These are phyloP conservation scores for Candida maesae DNA, from an alignment of 805 yeast genomes.

Conservation along the genomic window DNA sequence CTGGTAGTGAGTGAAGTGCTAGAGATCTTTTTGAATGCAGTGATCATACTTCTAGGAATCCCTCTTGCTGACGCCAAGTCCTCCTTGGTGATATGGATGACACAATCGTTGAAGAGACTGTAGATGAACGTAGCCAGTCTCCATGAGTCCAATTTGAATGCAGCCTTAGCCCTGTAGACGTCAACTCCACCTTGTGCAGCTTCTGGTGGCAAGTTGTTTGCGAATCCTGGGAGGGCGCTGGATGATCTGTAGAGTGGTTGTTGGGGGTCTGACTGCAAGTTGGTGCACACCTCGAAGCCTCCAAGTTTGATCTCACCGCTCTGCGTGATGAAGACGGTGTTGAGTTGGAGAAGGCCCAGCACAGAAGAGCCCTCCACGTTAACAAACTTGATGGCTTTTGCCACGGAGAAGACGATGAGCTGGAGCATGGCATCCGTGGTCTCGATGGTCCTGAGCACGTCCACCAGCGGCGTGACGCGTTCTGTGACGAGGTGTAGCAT, in stretches of 20 bases:
- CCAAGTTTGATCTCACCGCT: constrained; percentile 82
- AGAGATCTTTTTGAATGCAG: constrained; percentile 39
- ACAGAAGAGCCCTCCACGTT: constrained; percentile 52
- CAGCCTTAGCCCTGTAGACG: constrained; percentile 29
- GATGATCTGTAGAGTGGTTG: constrained; percentile 34
- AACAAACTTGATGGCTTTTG: constrained; percentile 52
- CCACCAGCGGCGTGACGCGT: constrained; percentile 49
- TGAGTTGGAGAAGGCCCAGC: constrained; percentile 57
- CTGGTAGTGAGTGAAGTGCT: constrained; percentile 36
- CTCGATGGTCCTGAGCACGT: constrained; percentile 32
- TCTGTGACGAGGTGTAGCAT: constrained; percentile 64
- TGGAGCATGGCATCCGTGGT: constrained; percentile 36
- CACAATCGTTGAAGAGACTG: constrained; percentile 36
- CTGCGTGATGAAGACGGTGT: constrained; percentile 60
- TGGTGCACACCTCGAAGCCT: constrained; percentile 70
- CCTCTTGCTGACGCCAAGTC: constrained; percentile 15
- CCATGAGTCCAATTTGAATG: constrained; percentile 59
- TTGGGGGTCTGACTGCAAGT: constrained; percentile 34
- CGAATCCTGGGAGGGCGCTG: constrained; percentile 30
- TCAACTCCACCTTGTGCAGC: constrained; percentile 42
- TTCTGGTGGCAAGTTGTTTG: constrained; percentile 50
- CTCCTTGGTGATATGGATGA: constrained; percentile 7
- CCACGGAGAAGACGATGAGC: constrained; percentile 54
- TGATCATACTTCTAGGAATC: constrained; percentile 33
- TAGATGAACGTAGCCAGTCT: constrained; percentile 55